Conservation (phyloP, 2,329 filamentous ascomycete species). For the Tolypocladium tropicale region DNA sequence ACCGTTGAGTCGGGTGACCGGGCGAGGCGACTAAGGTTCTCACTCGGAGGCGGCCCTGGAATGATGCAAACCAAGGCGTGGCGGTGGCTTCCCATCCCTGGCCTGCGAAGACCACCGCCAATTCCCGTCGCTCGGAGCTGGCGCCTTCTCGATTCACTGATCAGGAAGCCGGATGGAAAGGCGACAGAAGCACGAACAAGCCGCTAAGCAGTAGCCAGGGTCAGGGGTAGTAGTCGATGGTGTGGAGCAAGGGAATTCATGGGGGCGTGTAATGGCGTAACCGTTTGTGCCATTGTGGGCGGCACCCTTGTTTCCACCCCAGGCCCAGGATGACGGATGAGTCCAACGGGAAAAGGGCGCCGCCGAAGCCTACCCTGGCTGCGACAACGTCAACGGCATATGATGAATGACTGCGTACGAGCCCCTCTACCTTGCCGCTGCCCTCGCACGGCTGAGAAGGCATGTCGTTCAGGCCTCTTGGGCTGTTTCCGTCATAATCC, state of each 20-base stretch:
- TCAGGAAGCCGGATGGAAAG: slow-evolving; percentile 19
- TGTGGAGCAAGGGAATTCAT: neutral
- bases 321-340: slow-evolving; percentile 3
- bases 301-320: slow-evolving; percentile 1
- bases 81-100: neutral
- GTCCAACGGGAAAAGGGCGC: neutral
- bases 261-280: neutral
- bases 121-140: slow-evolving; percentile 5
- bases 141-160: slow-evolving; percentile 8
- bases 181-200: slow-evolving; percentile 16
- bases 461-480: neutral
- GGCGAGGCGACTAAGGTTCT: neutral
- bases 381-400: neutral
- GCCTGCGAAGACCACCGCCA: neutral
- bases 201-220: slow-evolving; percentile 5
- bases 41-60: neutral
- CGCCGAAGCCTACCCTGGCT: neutral
- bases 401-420: neutral
- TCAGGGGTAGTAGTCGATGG: neutral
- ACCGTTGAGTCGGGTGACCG: slow-evolving; percentile 1
- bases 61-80: neutral
- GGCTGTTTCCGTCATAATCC: neutral
- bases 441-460: neutral
- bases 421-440: neutral
- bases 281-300: neutral